Conservation (phyloP, 768 basidiomycete genomes). For the Dentipellis sp. region DNA sequence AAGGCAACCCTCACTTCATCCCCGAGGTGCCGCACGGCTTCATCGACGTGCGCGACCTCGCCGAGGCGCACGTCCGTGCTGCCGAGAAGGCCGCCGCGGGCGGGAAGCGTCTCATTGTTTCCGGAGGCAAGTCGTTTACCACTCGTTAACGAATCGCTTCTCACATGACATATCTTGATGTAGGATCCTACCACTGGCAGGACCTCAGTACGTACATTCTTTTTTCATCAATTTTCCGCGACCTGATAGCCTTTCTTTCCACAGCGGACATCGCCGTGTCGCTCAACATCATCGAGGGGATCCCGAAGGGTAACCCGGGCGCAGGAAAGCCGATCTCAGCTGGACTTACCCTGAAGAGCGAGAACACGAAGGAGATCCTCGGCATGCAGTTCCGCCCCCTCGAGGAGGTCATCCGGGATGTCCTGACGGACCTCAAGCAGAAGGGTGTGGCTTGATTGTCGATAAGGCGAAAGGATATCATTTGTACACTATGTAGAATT, state of each 20-base stretch:
- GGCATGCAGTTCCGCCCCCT: background rate
- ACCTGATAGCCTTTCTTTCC: background rate
- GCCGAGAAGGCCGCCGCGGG: conserved; percentile 1
- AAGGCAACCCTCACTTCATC: background rate
- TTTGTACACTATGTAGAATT: background rate
- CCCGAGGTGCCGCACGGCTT: background rate
- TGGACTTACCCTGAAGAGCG: background rate
- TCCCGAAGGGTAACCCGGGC: background rate
- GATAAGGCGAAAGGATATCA: background rate
- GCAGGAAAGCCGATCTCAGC: background rate
- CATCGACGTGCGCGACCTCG: conserved; percentile 3
- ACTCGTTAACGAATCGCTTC: background rate
- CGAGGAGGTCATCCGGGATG: background rate
- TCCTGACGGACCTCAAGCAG: background rate
- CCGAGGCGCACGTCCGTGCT: conserved; percentile 1
- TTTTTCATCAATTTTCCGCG: background rate
- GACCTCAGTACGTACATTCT: background rate
- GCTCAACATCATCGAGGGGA: background rate
- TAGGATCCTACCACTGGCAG: conserved; percentile 1
- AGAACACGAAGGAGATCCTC: background rate
- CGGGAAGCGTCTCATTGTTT: conserved; percentile 1
- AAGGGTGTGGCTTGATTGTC: background rate
- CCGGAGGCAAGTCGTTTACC: background rate
- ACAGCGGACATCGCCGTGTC: background rate
- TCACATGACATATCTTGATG: background rate